Percentiles rank a stretch among this genome's conserved stretches.
phyloP scores from a whole-genome alignment of 2,329 filamentous ascomycete species.

The Nemania serpens region DNA sequence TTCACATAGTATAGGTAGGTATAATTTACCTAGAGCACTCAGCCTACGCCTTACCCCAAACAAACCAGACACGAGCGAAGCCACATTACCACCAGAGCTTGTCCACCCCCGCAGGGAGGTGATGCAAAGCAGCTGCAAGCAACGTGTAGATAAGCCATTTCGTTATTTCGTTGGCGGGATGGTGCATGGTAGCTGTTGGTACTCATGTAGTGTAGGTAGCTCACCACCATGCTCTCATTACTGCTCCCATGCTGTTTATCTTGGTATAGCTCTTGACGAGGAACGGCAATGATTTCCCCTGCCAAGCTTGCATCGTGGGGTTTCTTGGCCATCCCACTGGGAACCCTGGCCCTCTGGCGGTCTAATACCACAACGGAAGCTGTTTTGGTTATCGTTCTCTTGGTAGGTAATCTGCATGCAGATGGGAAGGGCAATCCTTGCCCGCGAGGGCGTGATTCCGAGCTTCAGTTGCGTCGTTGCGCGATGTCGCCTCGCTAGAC shows the following conservation, averaged over 20 bases:
- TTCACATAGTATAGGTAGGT: too few relatives aligned
- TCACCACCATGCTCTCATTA: background rate
- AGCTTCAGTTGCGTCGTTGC: slow-evolving; percentile 24
- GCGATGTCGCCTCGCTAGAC: slow-evolving; percentile 4
- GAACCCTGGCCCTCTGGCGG: slow-evolving; percentile 7
- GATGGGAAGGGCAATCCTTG: slow-evolving; percentile 6
- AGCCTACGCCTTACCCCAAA: background rate
- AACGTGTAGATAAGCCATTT: too few relatives aligned
- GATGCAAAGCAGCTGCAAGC: slow-evolving; percentile 2
- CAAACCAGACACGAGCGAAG: background rate
- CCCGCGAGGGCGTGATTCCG: slow-evolving; percentile 17
- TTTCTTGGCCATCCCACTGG: slow-evolving; percentile 23
- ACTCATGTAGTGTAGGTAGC: background rate
- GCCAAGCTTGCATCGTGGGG: slow-evolving; percentile 28
- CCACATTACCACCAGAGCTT: slow-evolving; percentile 1
- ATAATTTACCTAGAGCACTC: background rate
- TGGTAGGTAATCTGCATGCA: background rate
- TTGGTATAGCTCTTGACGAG: slow-evolving; percentile 8
- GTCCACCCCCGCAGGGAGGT: background rate
- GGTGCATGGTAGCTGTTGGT: background rate
- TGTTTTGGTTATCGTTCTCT: slow-evolving; percentile 19
- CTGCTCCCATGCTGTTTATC: slow-evolving; percentile 10
- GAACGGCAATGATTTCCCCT: slow-evolving; percentile 20
- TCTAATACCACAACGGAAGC: slow-evolving; percentile 28
- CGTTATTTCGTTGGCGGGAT: slow-evolving; percentile 1